Evolutionary conservation across 306 rosid species (phyloP).

Genomic region (Hippophae gyantsensis): DNA sequence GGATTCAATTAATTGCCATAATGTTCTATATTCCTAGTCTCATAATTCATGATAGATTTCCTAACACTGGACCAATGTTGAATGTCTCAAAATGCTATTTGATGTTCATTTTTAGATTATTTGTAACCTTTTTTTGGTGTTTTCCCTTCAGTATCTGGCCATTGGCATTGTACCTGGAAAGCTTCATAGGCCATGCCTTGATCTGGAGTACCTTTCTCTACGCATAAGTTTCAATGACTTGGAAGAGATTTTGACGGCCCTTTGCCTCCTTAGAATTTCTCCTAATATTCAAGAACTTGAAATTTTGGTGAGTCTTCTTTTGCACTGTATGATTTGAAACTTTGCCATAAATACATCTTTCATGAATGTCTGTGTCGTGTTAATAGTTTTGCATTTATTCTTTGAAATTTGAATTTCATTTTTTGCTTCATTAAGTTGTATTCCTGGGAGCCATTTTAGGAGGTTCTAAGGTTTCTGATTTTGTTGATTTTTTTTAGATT

Average conservation of each 20-base stretch:
- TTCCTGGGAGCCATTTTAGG: neutral
- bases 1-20: neutral
- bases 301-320: slow-evolving; percentile 36
- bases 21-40: too few relatives aligned
- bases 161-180: slow-evolving; percentile 26
- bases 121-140: neutral
- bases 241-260: slow-evolving; percentile 33
- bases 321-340: neutral
- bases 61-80: neutral
- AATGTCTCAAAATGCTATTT: neutral
- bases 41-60: neutral
- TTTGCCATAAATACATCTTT: neutral
- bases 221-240: slow-evolving; percentile 34
- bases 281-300: slow-evolving; percentile 46
- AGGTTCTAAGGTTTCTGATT: slow-evolving; percentile 1
- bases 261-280: slow-evolving; percentile 44
- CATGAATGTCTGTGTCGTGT: too few relatives aligned
- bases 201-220: slow-evolving; percentile 39
- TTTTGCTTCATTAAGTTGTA: neutral
- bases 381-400: neutral
- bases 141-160: slow-evolving; percentile 40
- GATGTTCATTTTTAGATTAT: too few relatives aligned
- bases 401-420: neutral
- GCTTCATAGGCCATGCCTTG: slow-evolving; percentile 27
- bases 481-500: slow-evolving; percentile 24